Evolutionary conservation across 2,329 filamentous ascomycete species (phyloP).

Genomic region (Beauveria rudraprayagi): DNA sequence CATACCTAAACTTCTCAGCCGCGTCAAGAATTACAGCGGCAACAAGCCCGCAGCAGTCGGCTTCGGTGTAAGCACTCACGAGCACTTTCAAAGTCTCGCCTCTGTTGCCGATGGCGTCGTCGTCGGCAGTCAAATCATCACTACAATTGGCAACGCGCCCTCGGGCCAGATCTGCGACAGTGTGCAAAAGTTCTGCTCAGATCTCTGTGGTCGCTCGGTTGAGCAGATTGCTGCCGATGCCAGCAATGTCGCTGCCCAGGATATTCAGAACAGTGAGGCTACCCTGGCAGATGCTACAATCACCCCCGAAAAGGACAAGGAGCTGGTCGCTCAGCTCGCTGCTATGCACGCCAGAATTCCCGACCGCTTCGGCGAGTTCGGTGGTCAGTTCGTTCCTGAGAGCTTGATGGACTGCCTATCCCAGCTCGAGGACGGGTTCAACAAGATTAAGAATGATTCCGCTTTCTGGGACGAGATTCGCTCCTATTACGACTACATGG

Average conservation of each 20-base stretch:
- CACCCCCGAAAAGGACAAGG: constrained; percentile 54
- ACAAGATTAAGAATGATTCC: constrained; percentile 76
- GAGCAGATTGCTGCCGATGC: constrained; percentile 14
- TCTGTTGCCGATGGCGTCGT: constrained; percentile 87
- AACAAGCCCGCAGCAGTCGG: constrained; percentile 87
- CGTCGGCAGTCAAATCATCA: constrained; percentile 93
- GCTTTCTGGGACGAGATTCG: constrained; percentile 96
- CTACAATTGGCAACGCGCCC: constrained; percentile 47
- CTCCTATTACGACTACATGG: constrained; percentile 96
- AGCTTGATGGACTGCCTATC: constrained; percentile 94
- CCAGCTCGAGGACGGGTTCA: constrained; percentile 86
- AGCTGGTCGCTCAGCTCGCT: constrained; percentile 75
- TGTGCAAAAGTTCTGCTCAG: constrained; percentile 80
- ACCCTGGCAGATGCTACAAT: constrained; percentile 53
- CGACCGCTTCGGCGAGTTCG: constrained; percentile 88
- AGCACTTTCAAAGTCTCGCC: constrained; percentile 84
- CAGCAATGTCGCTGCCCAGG: constrained; percentile 41
- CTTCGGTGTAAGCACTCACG: constrained; percentile 90
- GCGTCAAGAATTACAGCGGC: constrained; percentile 87
- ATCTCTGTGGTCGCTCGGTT: constrained; percentile 44
- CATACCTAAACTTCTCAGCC: constrained; percentile 70
- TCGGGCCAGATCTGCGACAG: constrained; percentile 30
- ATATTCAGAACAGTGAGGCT: constrained; percentile 64
- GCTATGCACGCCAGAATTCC: constrained; percentile 75
- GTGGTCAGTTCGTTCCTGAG: constrained; percentile 95